These are phyloP conservation scores for Pontederia crassipes DNA, from an alignment of 176 grass and related monocot genomes.

Conservation along the genomic window DNA sequence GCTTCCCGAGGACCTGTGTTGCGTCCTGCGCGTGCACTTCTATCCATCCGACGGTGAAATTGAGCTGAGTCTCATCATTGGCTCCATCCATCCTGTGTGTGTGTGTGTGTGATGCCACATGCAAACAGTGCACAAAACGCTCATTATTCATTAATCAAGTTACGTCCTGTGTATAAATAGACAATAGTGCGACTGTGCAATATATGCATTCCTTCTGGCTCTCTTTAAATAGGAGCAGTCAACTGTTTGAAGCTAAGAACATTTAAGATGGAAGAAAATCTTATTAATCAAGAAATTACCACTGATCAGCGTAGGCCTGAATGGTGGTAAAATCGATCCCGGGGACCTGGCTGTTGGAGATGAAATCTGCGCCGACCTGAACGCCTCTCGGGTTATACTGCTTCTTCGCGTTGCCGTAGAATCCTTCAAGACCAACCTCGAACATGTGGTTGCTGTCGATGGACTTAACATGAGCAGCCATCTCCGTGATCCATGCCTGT, in stretches of 20 bases:
- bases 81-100: not conserved
- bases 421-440: slow-evolving; percentile 13
- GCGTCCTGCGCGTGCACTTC: slow-evolving; percentile 4
- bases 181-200: too few relatives aligned
- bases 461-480: slow-evolving; percentile 18
- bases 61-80: not conserved
- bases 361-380: slow-evolving; percentile 9
- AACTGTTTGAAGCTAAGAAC: not conserved
- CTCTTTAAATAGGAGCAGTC: not conserved
- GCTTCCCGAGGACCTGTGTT: not conserved
- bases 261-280: not conserved
- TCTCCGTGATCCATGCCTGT: slow-evolving; percentile 19
- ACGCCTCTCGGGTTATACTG: not conserved
- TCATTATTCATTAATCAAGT: too few relatives aligned
- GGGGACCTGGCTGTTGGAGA: slow-evolving; percentile 4
- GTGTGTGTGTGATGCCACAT: not conserved
- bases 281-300: not conserved
- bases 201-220: too few relatives aligned
- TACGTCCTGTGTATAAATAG: too few relatives aligned
- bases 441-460: slow-evolving; percentile 12
- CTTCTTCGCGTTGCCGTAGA: slow-evolving; percentile 15
- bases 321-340: slow-evolving; percentile 18
- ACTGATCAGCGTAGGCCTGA: slow-evolving; percentile 12
- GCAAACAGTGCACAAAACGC: not conserved
- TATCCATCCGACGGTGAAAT: slow-evolving; percentile 7